Conservation (phyloP, 148 eudicot species). For the Bassia scoparia region DNA sequence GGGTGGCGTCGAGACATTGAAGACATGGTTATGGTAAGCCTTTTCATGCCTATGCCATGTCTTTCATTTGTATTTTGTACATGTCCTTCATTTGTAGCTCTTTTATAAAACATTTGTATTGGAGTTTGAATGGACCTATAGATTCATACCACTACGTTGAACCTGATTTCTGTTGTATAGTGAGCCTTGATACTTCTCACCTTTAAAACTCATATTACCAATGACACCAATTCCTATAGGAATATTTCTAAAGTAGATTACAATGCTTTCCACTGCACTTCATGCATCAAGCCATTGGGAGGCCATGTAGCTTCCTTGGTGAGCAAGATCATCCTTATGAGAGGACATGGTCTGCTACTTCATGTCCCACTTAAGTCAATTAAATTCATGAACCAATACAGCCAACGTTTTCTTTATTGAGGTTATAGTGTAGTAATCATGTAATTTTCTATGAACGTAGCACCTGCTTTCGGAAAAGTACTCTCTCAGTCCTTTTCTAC, state of each 20-base stretch:
- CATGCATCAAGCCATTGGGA: neutral
- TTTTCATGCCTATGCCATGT: neutral
- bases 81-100: neutral
- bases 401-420: too few relatives aligned
- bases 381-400: too few relatives aligned
- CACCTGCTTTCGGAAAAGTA: too few relatives aligned
- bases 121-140: neutral
- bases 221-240: neutral
- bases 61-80: neutral
- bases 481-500: too few relatives aligned
- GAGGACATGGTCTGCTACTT: neutral
- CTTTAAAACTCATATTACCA: neutral
- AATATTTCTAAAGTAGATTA: neutral
- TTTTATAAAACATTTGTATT: neutral
- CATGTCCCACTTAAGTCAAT: neutral
- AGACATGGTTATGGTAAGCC: constrained; percentile 77
- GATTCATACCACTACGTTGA: too few relatives aligned
- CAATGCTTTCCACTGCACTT: neutral
- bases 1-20: constrained; percentile 93
- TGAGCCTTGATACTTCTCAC: neutral
- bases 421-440: too few relatives aligned
- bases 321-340: neutral
- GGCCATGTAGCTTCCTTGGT: neutral
- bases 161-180: neutral
- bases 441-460: too few relatives aligned